Base-by-base conservation (phyloP, 495 filamentous ascomycete species). In the Xylaria bambusicola region DNA sequence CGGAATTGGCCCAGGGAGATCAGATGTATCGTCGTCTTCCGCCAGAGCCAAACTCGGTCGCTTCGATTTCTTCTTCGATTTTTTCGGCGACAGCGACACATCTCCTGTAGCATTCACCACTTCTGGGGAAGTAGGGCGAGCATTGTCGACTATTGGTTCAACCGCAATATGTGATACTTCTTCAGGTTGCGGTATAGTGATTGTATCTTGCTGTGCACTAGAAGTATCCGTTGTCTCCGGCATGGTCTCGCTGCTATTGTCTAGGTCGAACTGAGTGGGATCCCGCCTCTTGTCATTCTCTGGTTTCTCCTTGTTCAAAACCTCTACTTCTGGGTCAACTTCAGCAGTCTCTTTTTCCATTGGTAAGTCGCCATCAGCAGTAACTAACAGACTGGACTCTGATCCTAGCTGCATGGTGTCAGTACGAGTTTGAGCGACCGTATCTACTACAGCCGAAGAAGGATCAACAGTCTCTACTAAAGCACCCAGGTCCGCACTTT, bases 261-360 rank as follows among this genome's bases (percentile, higher is more conserved):
- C 13, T 9, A 45, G 2, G 24, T 64, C 65, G 24, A 55, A 42
- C 41, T 62, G 57, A 9, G 33, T n/a, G 50, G 62, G 56, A 27
- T 33, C 58, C 40, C 21, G 55, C 33, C 62, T 64, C 52, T 62
- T 52, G 46, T 60, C 58, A 35, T 62, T 58, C 33, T 51, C 64
- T 10, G 52, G 45, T 24, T 62, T 42, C 33, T 45, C 17, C 24
- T 46, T 20, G 29, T 27, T 46, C 9, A 27, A 13, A 8, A n/a
- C 18, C 27, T 56, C 26, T 6, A 21, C 18, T 8, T 63, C 65
- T 15, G 53, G 48, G 49, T 54, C 36, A 49, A 40, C 49, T 42
- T 64, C 50, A n/a, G 52, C 41, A 17, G 60, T 29, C 20, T 59
- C 44, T 15, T 42, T 36, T 24, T 55, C 52, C 41, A 42, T 53